Percentiles rank a stretch among this genome's conserved stretches.
Evolutionary conservation across 805 yeast genomes (phyloP).

Genomic region (Wickerhamomyces kurtzmanii): DNA sequence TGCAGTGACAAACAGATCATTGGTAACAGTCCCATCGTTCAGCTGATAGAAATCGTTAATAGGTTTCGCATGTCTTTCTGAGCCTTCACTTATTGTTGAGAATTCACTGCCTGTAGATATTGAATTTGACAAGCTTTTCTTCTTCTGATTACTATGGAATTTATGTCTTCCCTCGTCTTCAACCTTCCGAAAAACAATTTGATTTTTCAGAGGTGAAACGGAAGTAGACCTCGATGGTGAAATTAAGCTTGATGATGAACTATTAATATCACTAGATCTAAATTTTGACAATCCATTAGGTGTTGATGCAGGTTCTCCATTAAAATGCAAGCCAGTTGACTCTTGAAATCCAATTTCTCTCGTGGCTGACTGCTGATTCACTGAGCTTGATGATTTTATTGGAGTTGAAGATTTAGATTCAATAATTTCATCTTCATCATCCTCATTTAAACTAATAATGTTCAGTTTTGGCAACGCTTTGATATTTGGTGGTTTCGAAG

Average conservation of each 20-base stretch:
- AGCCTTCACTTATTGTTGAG: conserved; percentile 8
- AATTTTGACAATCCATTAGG: too few relatives aligned
- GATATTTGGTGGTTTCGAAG: conserved; percentile 15
- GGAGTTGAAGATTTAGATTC: too few relatives aligned
- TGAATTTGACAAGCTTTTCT: conserved; percentile 7
- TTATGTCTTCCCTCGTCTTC: too few relatives aligned
- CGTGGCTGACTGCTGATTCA: too few relatives aligned
- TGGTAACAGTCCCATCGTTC: conserved; percentile 8
- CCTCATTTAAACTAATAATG: conserved; percentile 13
- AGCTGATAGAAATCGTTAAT: conserved; percentile 8
- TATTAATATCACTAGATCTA: too few relatives aligned
- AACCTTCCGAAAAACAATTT: too few relatives aligned
- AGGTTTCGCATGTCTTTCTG: conserved; percentile 6
- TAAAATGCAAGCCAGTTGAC: too few relatives aligned
- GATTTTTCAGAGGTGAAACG: conserved; percentile 2
- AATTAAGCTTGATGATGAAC: too few relatives aligned
- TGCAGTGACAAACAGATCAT: conserved; percentile 28
- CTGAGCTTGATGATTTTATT: too few relatives aligned
- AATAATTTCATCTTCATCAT: conserved; percentile 8
- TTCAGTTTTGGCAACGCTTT: conserved; percentile 15
- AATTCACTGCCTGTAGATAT: conserved; percentile 15
- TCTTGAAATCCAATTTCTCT: too few relatives aligned
- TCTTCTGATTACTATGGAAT: too few relatives aligned
- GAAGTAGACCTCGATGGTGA: not conserved
- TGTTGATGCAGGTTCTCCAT: too few relatives aligned